A percentile compares a stretch with the other conserved stretches of the same genome.
phyloP scores from a whole-genome alignment of 2,329 filamentous ascomycete genomes.

The Epichloe aotearoae region DNA sequence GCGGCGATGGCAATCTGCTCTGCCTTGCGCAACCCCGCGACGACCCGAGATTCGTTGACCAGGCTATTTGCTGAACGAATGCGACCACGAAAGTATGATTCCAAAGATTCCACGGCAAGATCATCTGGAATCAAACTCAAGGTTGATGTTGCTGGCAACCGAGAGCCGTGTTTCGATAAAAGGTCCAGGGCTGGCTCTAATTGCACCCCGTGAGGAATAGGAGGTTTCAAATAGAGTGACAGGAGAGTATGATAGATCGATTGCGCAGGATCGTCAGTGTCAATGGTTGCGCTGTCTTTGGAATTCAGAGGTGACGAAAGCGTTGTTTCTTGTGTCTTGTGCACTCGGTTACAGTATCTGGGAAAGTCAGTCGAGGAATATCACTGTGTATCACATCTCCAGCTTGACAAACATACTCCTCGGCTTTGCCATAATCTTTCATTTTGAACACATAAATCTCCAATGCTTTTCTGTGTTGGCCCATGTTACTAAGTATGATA shows the following conservation, averaged over 20 bases:
- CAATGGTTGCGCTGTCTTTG: slow-evolving; percentile 19
- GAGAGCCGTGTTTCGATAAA: slow-evolving; percentile 83
- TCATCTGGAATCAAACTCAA: slow-evolving; percentile 72
- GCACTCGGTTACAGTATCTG: slow-evolving; percentile 80
- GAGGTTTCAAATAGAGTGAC: slow-evolving; percentile 76
- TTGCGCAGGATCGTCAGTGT: slow-evolving; percentile 39
- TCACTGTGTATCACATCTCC: background rate
- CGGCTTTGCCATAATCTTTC: slow-evolving; percentile 73
- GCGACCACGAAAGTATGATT: slow-evolving; percentile 82
- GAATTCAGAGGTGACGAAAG: slow-evolving; percentile 20
- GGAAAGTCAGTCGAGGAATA: slow-evolving; percentile 10
- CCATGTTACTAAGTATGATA: slow-evolving; percentile 87
- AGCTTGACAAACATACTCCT: slow-evolving; percentile 52
- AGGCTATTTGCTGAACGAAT: slow-evolving; percentile 77
- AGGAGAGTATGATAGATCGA: slow-evolving; percentile 90
- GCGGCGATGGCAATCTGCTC: slow-evolving; percentile 68
- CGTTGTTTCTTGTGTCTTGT: slow-evolving; percentile 44
- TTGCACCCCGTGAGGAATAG: slow-evolving; percentile 55
- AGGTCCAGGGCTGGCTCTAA: slow-evolving; percentile 72
- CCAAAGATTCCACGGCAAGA: slow-evolving; percentile 65
- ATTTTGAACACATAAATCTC: slow-evolving; percentile 96
- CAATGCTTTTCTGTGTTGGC: slow-evolving; percentile 87
- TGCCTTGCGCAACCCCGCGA: slow-evolving; percentile 62
- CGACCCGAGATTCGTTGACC: slow-evolving; percentile 67
- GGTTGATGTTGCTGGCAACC: slow-evolving; percentile 76